Evolutionary conservation across 2,329 filamentous ascomycete genomes (phyloP).

Genomic region (Purpureocillium takamizusanense): DNA sequence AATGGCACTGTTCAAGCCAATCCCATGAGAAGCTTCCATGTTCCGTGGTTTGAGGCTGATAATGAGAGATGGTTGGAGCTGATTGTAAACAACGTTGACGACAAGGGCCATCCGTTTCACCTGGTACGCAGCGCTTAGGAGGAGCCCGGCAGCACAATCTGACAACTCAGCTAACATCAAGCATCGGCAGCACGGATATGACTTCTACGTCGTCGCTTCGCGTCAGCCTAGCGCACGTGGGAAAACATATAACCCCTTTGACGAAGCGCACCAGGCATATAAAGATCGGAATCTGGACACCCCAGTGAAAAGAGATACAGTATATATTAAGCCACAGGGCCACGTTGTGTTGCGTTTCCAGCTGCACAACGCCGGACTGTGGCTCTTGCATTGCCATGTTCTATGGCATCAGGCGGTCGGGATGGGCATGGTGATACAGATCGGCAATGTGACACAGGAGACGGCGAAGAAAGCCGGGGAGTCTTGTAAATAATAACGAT

Average conservation of each 20-base stretch:
- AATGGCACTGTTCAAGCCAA: slow-evolving; percentile 5
- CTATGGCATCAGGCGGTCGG: slow-evolving; percentile 26
- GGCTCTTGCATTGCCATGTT: slow-evolving; percentile 26
- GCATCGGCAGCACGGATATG: no score
- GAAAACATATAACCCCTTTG: no score
- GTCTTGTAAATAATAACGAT: no score
- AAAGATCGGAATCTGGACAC: no score
- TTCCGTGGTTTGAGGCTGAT: slow-evolving; percentile 3
- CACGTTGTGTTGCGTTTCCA: slow-evolving; percentile 22
- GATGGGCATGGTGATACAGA: no score
- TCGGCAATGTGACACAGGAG: no score
- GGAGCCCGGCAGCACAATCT: slow-evolving; percentile 12
- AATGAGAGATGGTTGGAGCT: slow-evolving; percentile 32
- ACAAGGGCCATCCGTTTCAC: slow-evolving; percentile 38
- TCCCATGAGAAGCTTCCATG: slow-evolving; percentile 1
- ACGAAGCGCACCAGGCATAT: no score
- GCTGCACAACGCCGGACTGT: slow-evolving; percentile 23
- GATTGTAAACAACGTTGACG: slow-evolving; percentile 39
- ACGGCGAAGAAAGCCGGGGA: no score
- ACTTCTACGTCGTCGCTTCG: no score
- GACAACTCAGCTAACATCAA: no score
- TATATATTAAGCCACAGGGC: slow-evolving; percentile 13
- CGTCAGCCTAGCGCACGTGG: no score
- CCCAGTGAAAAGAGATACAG: no score
- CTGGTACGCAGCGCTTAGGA: slow-evolving; percentile 18